Percentiles rank a stretch among this genome's conserved stretches.
These are phyloP conservation scores for Botrytis porri DNA, from an alignment of 2,329 filamentous ascomycete genomes.

Conservation along the genomic window DNA sequence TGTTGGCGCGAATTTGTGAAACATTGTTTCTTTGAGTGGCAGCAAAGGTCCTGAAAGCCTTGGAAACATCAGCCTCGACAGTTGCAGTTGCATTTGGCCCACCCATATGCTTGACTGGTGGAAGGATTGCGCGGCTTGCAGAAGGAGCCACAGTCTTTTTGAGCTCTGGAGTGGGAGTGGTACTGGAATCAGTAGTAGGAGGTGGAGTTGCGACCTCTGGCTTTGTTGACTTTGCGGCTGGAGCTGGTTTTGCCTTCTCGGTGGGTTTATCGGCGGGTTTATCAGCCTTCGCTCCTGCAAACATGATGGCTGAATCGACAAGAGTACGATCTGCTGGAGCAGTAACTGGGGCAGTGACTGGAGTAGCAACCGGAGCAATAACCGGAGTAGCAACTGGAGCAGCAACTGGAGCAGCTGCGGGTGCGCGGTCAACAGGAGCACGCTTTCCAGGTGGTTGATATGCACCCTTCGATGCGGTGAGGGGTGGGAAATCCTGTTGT, in stretches of 20 bases:
- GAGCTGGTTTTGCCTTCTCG: slow-evolving; percentile 33
- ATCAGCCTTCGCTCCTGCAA: slow-evolving; percentile 61
- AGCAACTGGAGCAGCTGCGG: neutral
- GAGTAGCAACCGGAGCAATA: slow-evolving; percentile 51
- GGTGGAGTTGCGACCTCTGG: slow-evolving; percentile 34
- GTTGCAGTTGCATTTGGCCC: slow-evolving; percentile 56
- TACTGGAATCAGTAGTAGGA: slow-evolving; percentile 33
- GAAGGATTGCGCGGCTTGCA: slow-evolving; percentile 37
- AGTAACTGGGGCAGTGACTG: neutral
- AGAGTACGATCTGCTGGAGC: slow-evolving; percentile 42
- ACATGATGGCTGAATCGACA: slow-evolving; percentile 87
- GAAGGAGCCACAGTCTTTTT: slow-evolving; percentile 37
- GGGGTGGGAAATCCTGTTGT: slow-evolving; percentile 65
- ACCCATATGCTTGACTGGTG: slow-evolving; percentile 36
- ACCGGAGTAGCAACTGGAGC: slow-evolving; percentile 72
- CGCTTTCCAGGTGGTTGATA: slow-evolving; percentile 90
- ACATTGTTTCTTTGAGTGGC: slow-evolving; percentile 53
- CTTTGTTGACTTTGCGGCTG: slow-evolving; percentile 32
- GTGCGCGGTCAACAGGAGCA: slow-evolving; percentile 65
- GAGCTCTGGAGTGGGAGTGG: slow-evolving; percentile 29
- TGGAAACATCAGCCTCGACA: slow-evolving; percentile 60
- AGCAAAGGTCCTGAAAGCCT: slow-evolving; percentile 63
- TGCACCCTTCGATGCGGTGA: slow-evolving; percentile 58
- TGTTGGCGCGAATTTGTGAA: slow-evolving; percentile 55
- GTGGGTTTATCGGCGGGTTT: slow-evolving; percentile 31